Base-by-base conservation (phyloP, 768 basidiomycete genomes). In the Auricularia heimuer region DNA sequence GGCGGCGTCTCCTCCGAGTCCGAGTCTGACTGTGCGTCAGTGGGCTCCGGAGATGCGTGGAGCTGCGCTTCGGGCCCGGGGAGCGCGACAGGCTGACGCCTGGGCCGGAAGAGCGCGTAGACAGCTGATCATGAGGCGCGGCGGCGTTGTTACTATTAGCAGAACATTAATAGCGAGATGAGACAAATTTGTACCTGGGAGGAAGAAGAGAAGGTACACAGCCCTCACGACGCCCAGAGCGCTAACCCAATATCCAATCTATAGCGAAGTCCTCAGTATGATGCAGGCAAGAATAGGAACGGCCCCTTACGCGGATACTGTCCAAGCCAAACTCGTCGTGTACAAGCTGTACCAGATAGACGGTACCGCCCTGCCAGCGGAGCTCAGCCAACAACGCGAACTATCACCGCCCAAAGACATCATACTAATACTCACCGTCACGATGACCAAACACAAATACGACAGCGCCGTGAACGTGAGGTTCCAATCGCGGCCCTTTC, bases 181-280 rank as follows among this genome's bases (percentile, higher is more conserved):
- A 12, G 47, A 51, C 6, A 51, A 51, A 21, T 10, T 18, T 21
- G 47, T 51, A 51, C 47, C 47, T 14, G 56, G 56, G 10, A 60
- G 34, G 14, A 60, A 14, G 56, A 60, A 60, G 24, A 60, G 56
- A 6, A 60, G 56, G 56, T 60, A 60, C 14, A 35, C 29, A 1
- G 56, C 56, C 7, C 56, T 21, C 21, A 35, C 34, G 56, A 60
- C 4, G 34, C 56, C 56, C 24, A 60, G 56, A 0, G 24, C 21
- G 56, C 56, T 34, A 10, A 35, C 56, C 56, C 56, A 60, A 18
- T 60, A 60, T 14, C 56, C 56, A 60, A 60, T 35, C 56, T 60
- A 1, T 60, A 18, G n/a, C 29, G 0, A 18, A 24, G 18, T 14
- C 29, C 29, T 29, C 29, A 29, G 29, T 29, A 3, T 56, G 10